Evolutionary conservation across 345 rosid genomes (phyloP), one percentile per base, ranked within the genome.

Genomic region (Eucalyptus virginea): DNA sequence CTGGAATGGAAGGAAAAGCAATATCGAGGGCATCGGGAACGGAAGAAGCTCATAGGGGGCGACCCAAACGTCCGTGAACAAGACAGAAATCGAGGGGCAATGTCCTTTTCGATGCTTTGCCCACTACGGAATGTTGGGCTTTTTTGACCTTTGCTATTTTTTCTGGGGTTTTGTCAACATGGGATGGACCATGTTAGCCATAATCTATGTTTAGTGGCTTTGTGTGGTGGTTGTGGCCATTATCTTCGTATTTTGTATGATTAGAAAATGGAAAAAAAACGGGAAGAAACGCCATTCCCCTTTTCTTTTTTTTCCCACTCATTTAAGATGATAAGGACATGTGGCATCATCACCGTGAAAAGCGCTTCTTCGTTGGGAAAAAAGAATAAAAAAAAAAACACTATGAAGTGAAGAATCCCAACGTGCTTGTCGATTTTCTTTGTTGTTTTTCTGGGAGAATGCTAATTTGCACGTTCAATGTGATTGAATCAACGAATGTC

Each of bases 401-500:
- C 77, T 4, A 65, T 65, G 77, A 65, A 65, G 40, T 7, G 40
- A 65, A n/a, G 77, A 65, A 65, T 65, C 77, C 77, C 77, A 15
- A 62, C 40, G n/a, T 17, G 21, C 77, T 65, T 65, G 47, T 69
- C 44, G 42, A 69, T 69, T 69, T 69, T 69, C 81, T 69, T 34
- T 69, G 81, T 69, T 69, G 24, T 8, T 37, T 18, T 9, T 69
- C 81, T 18, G 81, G 81, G 5, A 69, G 44, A 69, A 34, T 34
- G 81, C 13, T 4, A 34, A 69, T 69, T 34, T 34, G 13, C 81
- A 34, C 13, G 11, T 34, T 69, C 26, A 18, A 34, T 10, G 44
- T 18, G 87, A 90, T 89, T 90, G 90, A 91, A 91, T 90, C 37
- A 91, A 94, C 91, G 91, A 91, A 92, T 93, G 54, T 32, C 81